Evolutionary conservation across 225 moss, liverwort and hornwort species (phyloP).

Genomic region (Straminergon stramineum): DNA sequence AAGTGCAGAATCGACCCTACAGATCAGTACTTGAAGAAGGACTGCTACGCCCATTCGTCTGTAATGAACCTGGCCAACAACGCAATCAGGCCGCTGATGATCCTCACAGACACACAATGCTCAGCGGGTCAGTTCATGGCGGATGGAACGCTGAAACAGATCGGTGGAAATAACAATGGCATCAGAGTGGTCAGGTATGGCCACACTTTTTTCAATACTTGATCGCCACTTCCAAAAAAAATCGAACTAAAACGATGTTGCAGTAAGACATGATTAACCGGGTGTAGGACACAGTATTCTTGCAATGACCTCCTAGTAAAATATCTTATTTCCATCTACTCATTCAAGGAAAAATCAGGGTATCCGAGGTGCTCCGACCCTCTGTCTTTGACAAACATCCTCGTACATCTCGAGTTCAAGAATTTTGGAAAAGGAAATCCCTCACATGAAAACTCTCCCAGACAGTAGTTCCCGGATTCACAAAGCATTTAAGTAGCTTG

Average conservation of each 20-base stretch:
- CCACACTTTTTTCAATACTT: neutral
- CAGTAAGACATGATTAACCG: neutral
- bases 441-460: no score
- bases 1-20: slow-evolving; percentile 23
- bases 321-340: neutral
- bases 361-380: neutral
- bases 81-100: slow-evolving; percentile 39
- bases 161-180: slow-evolving; percentile 51
- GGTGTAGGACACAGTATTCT: neutral
- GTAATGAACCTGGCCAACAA: slow-evolving; percentile 27
- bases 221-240: neutral
- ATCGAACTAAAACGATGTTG: neutral
- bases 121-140: slow-evolving; percentile 36
- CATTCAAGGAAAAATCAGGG: neutral
- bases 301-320: neutral
- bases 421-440: neutral
- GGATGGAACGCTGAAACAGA: slow-evolving; percentile 46
- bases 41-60: slow-evolving; percentile 52
- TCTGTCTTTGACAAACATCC: neutral
- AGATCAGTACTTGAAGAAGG: slow-evolving; percentile 18
- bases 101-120: slow-evolving; percentile 63
- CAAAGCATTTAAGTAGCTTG: no score
- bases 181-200: slow-evolving; percentile 22
- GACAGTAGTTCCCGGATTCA: neutral
- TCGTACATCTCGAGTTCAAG: neutral